phyloP scores from a whole-genome alignment of 768 basidiomycete species.

The Lactarius sanguifluus region DNA sequence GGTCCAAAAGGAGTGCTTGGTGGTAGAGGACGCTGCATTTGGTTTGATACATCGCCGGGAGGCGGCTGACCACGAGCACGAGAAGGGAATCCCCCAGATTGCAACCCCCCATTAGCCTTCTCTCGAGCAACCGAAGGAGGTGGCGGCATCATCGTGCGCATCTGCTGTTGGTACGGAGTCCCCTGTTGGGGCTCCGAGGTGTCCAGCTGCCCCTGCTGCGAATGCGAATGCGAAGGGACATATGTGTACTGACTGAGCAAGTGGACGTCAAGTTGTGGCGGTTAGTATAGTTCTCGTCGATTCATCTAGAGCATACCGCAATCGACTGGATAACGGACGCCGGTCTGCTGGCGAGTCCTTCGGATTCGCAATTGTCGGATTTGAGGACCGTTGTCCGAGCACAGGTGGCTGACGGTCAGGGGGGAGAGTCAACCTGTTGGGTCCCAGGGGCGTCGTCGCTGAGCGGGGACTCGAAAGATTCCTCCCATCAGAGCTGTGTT shows the following conservation, averaged over 20 bases:
- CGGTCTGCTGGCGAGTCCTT: slow-evolving; percentile 29
- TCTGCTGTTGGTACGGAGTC: slow-evolving; percentile 26
- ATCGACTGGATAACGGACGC: slow-evolving; percentile 52
- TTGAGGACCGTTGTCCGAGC: slow-evolving; percentile 35
- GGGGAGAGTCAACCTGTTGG: slow-evolving; percentile 66
- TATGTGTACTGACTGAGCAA: slow-evolving; percentile 68
- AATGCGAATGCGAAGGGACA: slow-evolving; percentile 43
- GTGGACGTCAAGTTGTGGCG: neutral
- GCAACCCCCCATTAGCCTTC: slow-evolving; percentile 3
- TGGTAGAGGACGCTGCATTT: slow-evolving; percentile 6
- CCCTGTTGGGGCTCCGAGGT: slow-evolving; percentile 34
- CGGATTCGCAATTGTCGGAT: slow-evolving; percentile 7
- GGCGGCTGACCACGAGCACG: slow-evolving; percentile 5
- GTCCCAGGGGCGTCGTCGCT: slow-evolving; percentile 53
- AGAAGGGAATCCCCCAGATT: neutral
- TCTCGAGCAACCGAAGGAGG: slow-evolving; percentile 31
- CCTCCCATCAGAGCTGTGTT: slow-evolving; percentile 15
- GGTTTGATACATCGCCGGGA: slow-evolving; percentile 4
- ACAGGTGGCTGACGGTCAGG: slow-evolving; percentile 55
- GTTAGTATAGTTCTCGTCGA: slow-evolving; percentile 1
- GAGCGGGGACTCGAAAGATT: slow-evolving; percentile 61
- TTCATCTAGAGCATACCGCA: slow-evolving; percentile 44
- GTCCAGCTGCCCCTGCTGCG: slow-evolving; percentile 42
- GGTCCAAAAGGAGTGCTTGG: slow-evolving; percentile 8
- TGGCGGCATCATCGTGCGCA: slow-evolving; percentile 35